These are phyloP conservation scores for Gaeumannomyces sp. DNA, from an alignment of 2,329 filamentous ascomycete genomes.

Conservation along the genomic window DNA sequence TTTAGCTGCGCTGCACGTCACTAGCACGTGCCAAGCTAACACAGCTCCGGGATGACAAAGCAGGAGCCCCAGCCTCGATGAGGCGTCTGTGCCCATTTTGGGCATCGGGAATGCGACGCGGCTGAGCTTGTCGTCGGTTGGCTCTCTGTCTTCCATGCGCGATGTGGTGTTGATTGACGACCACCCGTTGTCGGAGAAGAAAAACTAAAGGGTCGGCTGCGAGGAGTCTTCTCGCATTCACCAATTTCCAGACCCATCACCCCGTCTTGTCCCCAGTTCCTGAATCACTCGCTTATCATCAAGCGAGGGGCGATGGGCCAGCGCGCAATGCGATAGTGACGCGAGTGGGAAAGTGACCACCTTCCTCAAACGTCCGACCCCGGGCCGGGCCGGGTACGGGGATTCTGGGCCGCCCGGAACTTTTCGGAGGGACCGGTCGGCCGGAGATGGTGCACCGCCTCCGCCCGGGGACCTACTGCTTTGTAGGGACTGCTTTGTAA, in stretches of 20 bases:
- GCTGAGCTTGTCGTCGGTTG: not conserved
- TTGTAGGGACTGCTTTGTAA: too few relatives aligned
- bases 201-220: too few relatives aligned
- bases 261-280: too few relatives aligned
- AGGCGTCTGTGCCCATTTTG: not conserved
- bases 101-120: not conserved
- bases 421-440: too few relatives aligned
- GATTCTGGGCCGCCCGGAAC: too few relatives aligned
- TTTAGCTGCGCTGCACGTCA: not conserved
- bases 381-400: not conserved
- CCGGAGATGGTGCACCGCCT: not conserved
- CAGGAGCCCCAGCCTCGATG: not conserved
- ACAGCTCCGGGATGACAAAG: not conserved
- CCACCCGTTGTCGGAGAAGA: too few relatives aligned
- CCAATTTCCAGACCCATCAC: not conserved
- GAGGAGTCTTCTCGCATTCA: too few relatives aligned
- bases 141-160: too few relatives aligned
- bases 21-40: not conserved
- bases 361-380: not conserved
- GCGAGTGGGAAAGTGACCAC: not conserved
- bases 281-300: conserved; percentile 1
- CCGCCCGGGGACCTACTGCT: not conserved
- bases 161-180: too few relatives aligned
- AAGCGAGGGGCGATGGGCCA: not conserved
- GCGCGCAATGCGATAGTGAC: not conserved